phyloP scores from a whole-genome alignment of 768 basidiomycete species.

The Fistulinella prunicolor region DNA sequence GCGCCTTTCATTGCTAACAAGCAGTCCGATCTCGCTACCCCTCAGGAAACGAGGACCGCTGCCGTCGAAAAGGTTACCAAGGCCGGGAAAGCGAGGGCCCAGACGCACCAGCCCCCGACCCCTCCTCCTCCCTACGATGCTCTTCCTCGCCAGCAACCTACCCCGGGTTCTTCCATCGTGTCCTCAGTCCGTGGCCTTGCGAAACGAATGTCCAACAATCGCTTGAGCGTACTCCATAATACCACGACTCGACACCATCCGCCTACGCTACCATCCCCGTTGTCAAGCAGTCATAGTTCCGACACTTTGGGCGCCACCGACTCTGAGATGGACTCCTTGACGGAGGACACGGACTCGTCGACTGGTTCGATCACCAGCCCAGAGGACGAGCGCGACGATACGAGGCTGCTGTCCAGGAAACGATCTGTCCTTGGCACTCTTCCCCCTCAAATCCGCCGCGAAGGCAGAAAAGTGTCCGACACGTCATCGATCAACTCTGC shows the following conservation, averaged over 20 bases:
- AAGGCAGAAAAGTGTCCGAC: conserved; percentile 38
- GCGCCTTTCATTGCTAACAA: conserved; percentile 55
- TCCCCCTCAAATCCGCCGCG: conserved; percentile 42
- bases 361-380: conserved; percentile 50
- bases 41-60: conserved; percentile 45
- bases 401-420: conserved; percentile 25
- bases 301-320: conserved; percentile 43
- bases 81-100: conserved; percentile 52
- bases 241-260: conserved; percentile 15
- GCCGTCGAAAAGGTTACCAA: conserved; percentile 55
- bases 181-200: conserved; percentile 59
- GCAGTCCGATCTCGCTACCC: conserved; percentile 18
- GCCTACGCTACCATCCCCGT: conserved; percentile 24
- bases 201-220: conserved; percentile 49
- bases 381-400: conserved; percentile 39
- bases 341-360: conserved; percentile 62
- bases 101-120: conserved; percentile 43
- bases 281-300: conserved; percentile 43
- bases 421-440: conserved; percentile 48
- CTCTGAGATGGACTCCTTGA: conserved; percentile 61
- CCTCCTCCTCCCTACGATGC: conserved; percentile 42
- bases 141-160: conserved; percentile 19
- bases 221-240: conserved; percentile 32
- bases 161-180: conserved; percentile 39
- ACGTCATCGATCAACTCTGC: conserved; percentile 35